Percentiles rank a stretch among this genome's conserved stretches.
Conservation (phyloP, 306 rosid species). For the Alnus rubra region DNA sequence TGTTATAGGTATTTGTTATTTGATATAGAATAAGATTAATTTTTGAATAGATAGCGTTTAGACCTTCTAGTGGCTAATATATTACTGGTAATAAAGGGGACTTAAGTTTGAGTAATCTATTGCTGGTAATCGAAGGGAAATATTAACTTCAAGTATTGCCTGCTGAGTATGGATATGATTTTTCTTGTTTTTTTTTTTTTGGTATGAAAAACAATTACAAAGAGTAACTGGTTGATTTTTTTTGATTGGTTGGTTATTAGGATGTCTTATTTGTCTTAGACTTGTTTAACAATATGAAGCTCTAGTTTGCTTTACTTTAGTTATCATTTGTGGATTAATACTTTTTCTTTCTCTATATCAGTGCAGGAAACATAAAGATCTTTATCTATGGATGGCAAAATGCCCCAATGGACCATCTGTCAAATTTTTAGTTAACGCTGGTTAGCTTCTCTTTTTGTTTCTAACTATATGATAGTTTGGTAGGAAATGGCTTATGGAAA, state of each 20-base stretch:
- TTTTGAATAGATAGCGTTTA: neutral
- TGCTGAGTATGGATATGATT: neutral
- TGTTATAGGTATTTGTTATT: neutral
- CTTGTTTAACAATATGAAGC: neutral
- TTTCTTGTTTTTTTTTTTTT: neutral
- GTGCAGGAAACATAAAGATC: slow-evolving; percentile 95
- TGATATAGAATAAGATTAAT: slow-evolving; percentile 1
- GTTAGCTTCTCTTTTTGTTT: slow-evolving; percentile 44
- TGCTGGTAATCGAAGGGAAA: neutral
- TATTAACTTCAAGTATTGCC: neutral
- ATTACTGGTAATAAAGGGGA: neutral
- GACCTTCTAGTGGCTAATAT: neutral
- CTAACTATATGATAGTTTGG: neutral
- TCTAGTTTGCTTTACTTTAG: neutral
- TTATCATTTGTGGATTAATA: slow-evolving; percentile 7
- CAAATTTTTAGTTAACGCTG: slow-evolving; percentile 92
- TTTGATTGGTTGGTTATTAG: neutral
- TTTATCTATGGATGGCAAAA: slow-evolving; percentile 91
- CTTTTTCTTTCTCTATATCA: slow-evolving; percentile 40
- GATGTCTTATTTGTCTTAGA: neutral
- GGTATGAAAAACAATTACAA: neutral
- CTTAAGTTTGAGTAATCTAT: neutral
- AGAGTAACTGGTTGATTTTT: neutral
- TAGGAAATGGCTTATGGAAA: neutral
- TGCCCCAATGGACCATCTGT: slow-evolving; percentile 92